Evolutionary conservation across 2,329 filamentous ascomycete genomes (phyloP).

Genomic region (Biscogniauxia mediterranea): DNA sequence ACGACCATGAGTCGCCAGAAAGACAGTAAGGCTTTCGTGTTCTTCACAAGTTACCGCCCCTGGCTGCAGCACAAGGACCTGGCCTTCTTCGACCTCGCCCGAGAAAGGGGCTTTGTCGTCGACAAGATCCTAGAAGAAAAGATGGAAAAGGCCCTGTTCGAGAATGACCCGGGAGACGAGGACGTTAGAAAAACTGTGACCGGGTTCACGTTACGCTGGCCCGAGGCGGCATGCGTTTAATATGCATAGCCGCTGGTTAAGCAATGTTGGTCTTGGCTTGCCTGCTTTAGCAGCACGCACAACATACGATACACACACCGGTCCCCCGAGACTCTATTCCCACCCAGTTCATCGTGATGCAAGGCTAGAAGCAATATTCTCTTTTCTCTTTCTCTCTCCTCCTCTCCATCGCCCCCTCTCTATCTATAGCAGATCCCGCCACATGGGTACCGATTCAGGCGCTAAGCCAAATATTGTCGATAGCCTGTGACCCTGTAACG

Average conservation of each 20-base stretch:
- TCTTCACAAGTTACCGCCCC: conserved; percentile 91
- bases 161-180: conserved; percentile 82
- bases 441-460: background rate
- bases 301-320: background rate
- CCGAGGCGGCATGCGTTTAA: conserved; percentile 34
- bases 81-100: conserved; percentile 78
- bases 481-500: background rate
- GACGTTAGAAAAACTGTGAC: conserved; percentile 78
- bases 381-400: too few relatives aligned
- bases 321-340: background rate
- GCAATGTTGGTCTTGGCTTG: conserved; percentile 1
- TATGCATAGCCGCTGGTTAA: conserved; percentile 1
- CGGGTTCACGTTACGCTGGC: conserved; percentile 72
- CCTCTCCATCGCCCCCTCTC: too few relatives aligned
- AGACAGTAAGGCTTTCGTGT: conserved; percentile 71
- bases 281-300: background rate
- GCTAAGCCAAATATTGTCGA: background rate
- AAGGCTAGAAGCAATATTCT: background rate
- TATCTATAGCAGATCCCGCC: background rate
- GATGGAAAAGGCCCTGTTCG: conserved; percentile 86
- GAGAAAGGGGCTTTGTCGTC: conserved; percentile 69
- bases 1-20: conserved; percentile 58
- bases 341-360: background rate
- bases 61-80: conserved; percentile 86
- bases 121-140: conserved; percentile 78